Conservation (phyloP, 164 flowering plant genomes). For the Vitis rupestris region DNA sequence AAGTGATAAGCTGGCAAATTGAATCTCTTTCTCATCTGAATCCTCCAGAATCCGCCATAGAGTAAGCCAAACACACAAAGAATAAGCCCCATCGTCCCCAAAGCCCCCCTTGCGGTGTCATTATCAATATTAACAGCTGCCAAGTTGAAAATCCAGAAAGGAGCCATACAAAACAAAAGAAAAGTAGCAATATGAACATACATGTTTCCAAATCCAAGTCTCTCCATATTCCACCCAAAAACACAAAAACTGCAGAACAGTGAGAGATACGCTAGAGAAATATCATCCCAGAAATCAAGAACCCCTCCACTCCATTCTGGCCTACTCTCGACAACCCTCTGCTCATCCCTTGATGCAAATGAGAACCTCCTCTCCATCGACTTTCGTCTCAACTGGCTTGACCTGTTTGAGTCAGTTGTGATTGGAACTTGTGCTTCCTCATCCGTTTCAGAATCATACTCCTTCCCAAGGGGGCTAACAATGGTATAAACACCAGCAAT, state of each 20-base stretch:
- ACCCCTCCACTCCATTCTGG: conserved; percentile 91
- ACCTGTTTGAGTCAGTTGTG: conserved; percentile 6
- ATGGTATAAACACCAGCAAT: conserved; percentile 74
- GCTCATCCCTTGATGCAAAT: conserved; percentile 56
- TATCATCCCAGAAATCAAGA: conserved; percentile 85
- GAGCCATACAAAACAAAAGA: conserved; percentile 77
- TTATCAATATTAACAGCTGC: conserved; percentile 79
- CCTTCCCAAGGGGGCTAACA: conserved; percentile 82
- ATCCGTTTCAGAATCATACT: conserved; percentile 53
- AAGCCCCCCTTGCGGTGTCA: conserved; percentile 53
- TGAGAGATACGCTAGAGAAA: conserved; percentile 73
- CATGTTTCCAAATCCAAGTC: conserved; percentile 97
- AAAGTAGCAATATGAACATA: conserved; percentile 93
- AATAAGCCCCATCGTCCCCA: conserved; percentile 62
- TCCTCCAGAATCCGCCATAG: conserved; percentile 99
- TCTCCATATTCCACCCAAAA: conserved; percentile 98
- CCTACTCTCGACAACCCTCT: conserved; percentile 35
- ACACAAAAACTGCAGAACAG: conserved; percentile 87
- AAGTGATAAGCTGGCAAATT: conserved; percentile 61
- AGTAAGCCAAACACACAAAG: conserved; percentile 83
- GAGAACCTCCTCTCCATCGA: conserved; percentile 70
- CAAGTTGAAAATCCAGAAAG: conserved; percentile 82
- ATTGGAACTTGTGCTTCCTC: conserved; percentile 53
- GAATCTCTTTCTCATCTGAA: conserved; percentile 89
- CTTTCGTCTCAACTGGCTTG: conserved; percentile 19